phyloP scores from a whole-genome alignment of 1,284 basidiomycete species.

The Pseudozyma sp. region DNA sequence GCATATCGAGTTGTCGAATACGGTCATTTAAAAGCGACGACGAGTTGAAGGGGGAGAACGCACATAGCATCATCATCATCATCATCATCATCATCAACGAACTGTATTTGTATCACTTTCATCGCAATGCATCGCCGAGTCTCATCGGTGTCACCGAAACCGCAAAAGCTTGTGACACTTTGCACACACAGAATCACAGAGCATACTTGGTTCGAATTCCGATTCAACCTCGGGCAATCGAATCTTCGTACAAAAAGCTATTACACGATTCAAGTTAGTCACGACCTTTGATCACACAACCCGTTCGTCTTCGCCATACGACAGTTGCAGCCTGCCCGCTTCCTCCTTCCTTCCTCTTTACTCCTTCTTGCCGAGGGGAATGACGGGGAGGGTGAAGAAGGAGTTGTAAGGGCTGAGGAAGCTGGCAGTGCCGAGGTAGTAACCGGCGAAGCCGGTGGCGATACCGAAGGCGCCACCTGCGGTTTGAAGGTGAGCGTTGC shows the following conservation, averaged over 20 bases:
- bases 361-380: conserved; percentile 39
- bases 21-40: conserved; percentile 33
- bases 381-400: conserved; percentile 55
- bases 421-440: conserved; percentile 48
- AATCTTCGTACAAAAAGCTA: no score
- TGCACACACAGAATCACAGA: no score
- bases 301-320: no score
- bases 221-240: no score
- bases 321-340: no score
- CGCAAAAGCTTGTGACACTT: no score
- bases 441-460: conserved; percentile 50
- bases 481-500: conserved; percentile 16
- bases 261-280: no score
- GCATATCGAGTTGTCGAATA: conserved; percentile 53
- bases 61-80: no score
- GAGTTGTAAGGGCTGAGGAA: conserved; percentile 49
- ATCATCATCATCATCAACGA: neutral
- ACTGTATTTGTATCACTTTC: conserved; percentile 16
- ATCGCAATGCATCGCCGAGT: conserved; percentile 1
- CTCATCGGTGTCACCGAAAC: no score
- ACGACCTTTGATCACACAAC: no score
- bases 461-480: conserved; percentile 55
- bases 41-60: no score
- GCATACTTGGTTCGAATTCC: no score
- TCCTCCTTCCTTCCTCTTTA: conserved; percentile 1